Evolutionary conservation across 2,329 filamentous ascomycete species (phyloP).

Genomic region (Paracamarosporium sp.): DNA sequence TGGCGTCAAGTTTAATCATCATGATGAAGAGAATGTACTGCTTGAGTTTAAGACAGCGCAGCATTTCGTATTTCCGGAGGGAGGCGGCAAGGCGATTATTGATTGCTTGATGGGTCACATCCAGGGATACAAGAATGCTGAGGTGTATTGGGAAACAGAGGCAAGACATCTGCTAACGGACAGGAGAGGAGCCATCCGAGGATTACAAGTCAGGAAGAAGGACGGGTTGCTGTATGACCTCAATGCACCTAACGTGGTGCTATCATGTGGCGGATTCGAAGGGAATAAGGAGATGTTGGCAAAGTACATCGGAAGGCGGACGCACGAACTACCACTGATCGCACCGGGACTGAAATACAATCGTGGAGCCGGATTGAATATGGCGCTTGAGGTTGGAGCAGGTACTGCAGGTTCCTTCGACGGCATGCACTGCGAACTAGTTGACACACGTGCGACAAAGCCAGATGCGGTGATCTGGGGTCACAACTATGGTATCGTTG

Average conservation of each 20-base stretch:
- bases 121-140: constrained; percentile 37
- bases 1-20: constrained; percentile 44
- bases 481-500: constrained; percentile 54
- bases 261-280: constrained; percentile 52
- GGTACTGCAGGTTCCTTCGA: constrained; percentile 50
- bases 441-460: constrained; percentile 51
- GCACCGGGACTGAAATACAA: constrained; percentile 52
- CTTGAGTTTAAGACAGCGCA: constrained; percentile 51
- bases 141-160: constrained; percentile 49
- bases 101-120: constrained; percentile 48
- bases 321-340: constrained; percentile 50
- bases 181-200: constrained; percentile 42
- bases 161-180: constrained; percentile 43
- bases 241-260: constrained; percentile 43
- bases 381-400: constrained; percentile 51
- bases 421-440: constrained; percentile 53
- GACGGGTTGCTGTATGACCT: constrained; percentile 45
- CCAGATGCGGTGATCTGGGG: constrained; percentile 51
- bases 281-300: constrained; percentile 51
- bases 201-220: constrained; percentile 48
- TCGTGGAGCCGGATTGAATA: constrained; percentile 47
- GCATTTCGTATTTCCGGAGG: constrained; percentile 49
- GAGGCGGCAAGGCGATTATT: constrained; percentile 49
- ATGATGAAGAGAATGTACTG: constrained; percentile 50
- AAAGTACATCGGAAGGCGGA: constrained; percentile 48